phyloP scores from a whole-genome alignment of 2,329 filamentous ascomycete genomes.

The Ilyonectria robusta region DNA sequence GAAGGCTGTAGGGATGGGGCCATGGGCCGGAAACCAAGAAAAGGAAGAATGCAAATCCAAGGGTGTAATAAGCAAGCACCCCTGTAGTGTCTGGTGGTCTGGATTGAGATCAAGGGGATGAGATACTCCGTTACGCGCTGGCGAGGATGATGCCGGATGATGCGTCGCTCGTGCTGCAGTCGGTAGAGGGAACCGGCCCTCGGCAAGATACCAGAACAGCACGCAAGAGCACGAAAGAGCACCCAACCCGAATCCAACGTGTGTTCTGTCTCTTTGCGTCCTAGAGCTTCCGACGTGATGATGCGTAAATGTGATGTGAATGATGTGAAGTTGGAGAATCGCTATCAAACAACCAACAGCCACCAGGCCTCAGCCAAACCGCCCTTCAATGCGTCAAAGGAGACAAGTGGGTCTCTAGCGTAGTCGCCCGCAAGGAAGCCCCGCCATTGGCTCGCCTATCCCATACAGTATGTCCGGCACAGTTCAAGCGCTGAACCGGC shows the following conservation, averaged over 20 bases:
- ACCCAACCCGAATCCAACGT: not conserved
- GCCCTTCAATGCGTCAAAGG: not conserved
- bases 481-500: constrained; percentile 8
- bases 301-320: not conserved
- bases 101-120: not conserved
- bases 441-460: constrained; percentile 18
- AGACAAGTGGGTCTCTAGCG: constrained; percentile 10
- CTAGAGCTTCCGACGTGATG: not conserved
- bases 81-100: not conserved
- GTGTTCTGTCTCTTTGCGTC: not conserved
- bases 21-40: not conserved
- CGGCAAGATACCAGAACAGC: not conserved
- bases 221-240: not conserved
- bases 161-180: not conserved
- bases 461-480: not conserved
- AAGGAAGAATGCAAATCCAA: not conserved
- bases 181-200: constrained; percentile 19
- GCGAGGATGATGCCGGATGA: not conserved
- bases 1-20: not conserved
- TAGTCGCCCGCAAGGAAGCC: not conserved
- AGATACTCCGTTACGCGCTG: not conserved
- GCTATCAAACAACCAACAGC: not conserved
- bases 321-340: constrained; percentile 1
- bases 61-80: not conserved
- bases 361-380: not conserved